These are phyloP conservation scores for Iris pallida DNA, from an alignment of 116 monocot genomes.

Conservation along the genomic window DNA sequence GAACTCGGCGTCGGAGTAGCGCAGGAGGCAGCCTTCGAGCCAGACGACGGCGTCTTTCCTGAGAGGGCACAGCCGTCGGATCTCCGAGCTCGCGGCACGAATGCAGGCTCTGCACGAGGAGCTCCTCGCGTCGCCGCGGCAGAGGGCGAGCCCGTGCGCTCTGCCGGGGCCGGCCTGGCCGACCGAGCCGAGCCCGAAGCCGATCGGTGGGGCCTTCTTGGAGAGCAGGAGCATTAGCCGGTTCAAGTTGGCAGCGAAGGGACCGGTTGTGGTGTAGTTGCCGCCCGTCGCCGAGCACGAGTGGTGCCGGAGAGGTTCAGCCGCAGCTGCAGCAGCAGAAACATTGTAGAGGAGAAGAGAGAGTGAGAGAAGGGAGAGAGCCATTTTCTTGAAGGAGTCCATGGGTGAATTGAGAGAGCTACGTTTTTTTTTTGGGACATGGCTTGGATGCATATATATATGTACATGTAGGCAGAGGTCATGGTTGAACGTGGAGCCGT, in stretches of 20 bases:
- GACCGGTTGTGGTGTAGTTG: neutral
- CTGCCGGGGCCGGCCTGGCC: neutral
- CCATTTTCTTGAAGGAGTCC: too few species aligned
- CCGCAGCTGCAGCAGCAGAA: neutral
- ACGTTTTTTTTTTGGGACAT: too few species aligned
- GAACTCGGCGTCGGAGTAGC: constrained; percentile 27
- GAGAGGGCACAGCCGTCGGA: constrained; percentile 9
- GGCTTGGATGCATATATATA: too few species aligned
- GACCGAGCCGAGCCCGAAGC: constrained; percentile 11
- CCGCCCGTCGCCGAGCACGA: neutral
- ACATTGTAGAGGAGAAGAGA: neutral
- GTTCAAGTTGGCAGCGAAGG: constrained; percentile 13
- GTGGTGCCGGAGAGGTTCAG: neutral
- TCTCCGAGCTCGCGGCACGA: neutral
- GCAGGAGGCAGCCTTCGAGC: constrained; percentile 29
- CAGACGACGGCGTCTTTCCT: constrained; percentile 5
- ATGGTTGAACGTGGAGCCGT: too few species aligned
- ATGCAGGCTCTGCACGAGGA: constrained; percentile 26
- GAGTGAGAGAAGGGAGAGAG: too few species aligned
- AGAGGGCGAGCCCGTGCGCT: constrained; percentile 28
- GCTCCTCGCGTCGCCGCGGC: constrained; percentile 24
- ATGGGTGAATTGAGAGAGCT: too few species aligned
- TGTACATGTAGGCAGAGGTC: too few species aligned
- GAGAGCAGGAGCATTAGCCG: constrained; percentile 4
- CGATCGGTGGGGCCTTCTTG: constrained; percentile 6